A percentile compares a stretch with the other conserved stretches of the same genome.
Evolutionary conservation across 805 yeast species (phyloP).

Genomic region (Starmerella scarabaei): DNA sequence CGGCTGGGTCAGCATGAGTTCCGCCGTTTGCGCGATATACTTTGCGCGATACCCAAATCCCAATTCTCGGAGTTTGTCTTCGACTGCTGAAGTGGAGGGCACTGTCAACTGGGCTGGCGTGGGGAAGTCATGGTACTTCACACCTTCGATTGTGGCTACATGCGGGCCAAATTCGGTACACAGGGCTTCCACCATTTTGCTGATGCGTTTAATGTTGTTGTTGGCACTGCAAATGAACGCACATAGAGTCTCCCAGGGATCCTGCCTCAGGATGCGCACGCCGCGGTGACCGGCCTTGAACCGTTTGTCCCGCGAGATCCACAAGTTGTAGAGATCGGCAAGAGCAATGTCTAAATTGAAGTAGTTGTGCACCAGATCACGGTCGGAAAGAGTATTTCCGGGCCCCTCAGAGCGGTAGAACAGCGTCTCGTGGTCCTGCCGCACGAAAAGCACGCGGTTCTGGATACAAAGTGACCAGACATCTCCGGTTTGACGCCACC

Average conservation of each 20-base stretch:
- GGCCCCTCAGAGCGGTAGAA: slow-evolving; percentile 34
- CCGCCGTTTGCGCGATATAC: slow-evolving; percentile 69
- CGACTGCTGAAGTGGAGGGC: slow-evolving; percentile 28
- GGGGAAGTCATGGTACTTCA: slow-evolving; percentile 63
- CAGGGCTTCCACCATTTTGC: slow-evolving; percentile 76
- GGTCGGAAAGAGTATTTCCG: slow-evolving; percentile 19
- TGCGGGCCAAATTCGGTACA: slow-evolving; percentile 57
- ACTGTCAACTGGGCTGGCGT: slow-evolving; percentile 38
- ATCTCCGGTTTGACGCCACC: slow-evolving; percentile 52
- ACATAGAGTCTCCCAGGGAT: slow-evolving; percentile 90
- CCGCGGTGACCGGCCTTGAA: slow-evolving; percentile 36
- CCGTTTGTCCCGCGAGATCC: slow-evolving; percentile 37
- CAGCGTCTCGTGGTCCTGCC: slow-evolving; percentile 41
- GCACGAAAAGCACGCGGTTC: slow-evolving; percentile 50
- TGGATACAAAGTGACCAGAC: slow-evolving; percentile 41
- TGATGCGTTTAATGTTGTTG: slow-evolving; percentile 84
- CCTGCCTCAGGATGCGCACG: slow-evolving; percentile 75
- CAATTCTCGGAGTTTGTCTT: slow-evolving; percentile 32
- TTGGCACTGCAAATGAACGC: slow-evolving; percentile 93
- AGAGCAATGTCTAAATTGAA: slow-evolving; percentile 53
- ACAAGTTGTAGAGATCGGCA: slow-evolving; percentile 40
- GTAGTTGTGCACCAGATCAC: slow-evolving; percentile 45
- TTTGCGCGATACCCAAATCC: slow-evolving; percentile 88
- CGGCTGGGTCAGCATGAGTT: slow-evolving; percentile 33
- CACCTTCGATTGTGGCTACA: slow-evolving; percentile 41